Conservation (phyloP, 1,284 basidiomycete species). For the Cutaneotrichosporon dermatis region DNA sequence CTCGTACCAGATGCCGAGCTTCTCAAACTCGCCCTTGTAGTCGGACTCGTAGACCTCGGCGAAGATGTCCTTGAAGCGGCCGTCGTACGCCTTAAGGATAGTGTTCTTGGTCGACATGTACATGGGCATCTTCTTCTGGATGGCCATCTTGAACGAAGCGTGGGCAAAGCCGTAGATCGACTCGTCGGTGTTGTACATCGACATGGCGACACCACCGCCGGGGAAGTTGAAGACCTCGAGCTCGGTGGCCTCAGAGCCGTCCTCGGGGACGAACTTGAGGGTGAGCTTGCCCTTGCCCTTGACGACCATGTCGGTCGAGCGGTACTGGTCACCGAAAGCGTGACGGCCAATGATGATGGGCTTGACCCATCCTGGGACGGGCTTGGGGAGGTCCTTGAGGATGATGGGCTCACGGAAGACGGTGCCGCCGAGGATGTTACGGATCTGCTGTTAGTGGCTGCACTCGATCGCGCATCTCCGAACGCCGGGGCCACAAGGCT, state of each 20-base stretch:
- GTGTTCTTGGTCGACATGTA: constrained; percentile 99
- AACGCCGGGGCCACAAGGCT: neutral
- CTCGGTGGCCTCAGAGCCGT: constrained; percentile 60
- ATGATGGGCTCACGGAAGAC: constrained; percentile 99
- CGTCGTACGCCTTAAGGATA: constrained; percentile 93
- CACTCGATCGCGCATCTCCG: neutral
- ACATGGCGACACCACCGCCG: constrained; percentile 79
- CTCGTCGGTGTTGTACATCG: constrained; percentile 95
- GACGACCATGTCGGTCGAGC: constrained; percentile 81
- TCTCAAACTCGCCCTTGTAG: constrained; percentile 80
- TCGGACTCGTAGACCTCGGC: constrained; percentile 82
- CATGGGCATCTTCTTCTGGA: constrained; percentile 86
- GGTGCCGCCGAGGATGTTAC: constrained; percentile 94
- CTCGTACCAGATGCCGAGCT: constrained; percentile 87
- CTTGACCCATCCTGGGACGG: constrained; percentile 93
- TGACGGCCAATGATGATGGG: constrained; percentile 96
- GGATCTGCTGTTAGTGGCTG: constrained; percentile 57
- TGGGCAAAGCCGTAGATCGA: constrained; percentile 94
- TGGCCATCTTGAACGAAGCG: constrained; percentile 97
- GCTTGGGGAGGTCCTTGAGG: constrained; percentile 81
- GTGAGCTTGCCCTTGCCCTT: constrained; percentile 86
- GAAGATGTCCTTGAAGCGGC: constrained; percentile 98
- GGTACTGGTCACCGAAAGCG: constrained; percentile 96
- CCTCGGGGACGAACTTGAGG: constrained; percentile 74
- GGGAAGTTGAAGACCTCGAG: constrained; percentile 88